Evolutionary conservation across 768 basidiomycete genomes (phyloP).

Genomic region (Arthromyces matolae): DNA sequence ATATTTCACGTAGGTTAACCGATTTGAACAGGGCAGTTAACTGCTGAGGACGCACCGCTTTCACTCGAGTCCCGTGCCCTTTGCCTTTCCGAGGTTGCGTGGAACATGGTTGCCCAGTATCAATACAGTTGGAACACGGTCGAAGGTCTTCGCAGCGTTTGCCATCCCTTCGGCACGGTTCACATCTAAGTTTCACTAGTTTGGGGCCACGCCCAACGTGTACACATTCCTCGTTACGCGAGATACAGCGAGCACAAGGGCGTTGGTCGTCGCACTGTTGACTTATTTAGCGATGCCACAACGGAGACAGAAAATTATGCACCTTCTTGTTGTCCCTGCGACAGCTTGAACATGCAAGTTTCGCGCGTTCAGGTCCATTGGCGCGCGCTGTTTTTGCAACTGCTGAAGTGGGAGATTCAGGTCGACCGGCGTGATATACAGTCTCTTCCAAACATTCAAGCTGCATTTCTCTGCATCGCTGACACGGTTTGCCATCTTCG

Average conservation of each 20-base stretch:
- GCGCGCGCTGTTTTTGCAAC: constrained; percentile 25
- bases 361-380: constrained; percentile 45
- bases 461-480: constrained; percentile 48
- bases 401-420: constrained; percentile 19
- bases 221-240: constrained; percentile 51
- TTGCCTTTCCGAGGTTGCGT: constrained; percentile 49
- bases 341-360: constrained; percentile 57
- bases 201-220: constrained; percentile 56
- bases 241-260: constrained; percentile 57
- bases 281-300: constrained; percentile 5
- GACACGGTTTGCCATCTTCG: constrained; percentile 45
- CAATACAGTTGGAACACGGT: constrained; percentile 52
- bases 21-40: constrained; percentile 7
- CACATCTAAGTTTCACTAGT: constrained; percentile 56
- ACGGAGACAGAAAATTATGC: constrained; percentile 2
- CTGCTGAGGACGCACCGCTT: constrained; percentile 42
- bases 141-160: constrained; percentile 57
- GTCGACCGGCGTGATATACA: constrained; percentile 19
- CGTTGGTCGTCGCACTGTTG: constrained; percentile 59
- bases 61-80: constrained; percentile 59
- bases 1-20: constrained; percentile 10
- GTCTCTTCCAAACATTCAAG: constrained; percentile 49
- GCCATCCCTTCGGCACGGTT: constrained; percentile 51
- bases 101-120: constrained; percentile 44
- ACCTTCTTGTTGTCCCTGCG: constrained; percentile 68